Evolutionary conservation across 129 eudicot species (phyloP).

Genomic region (Apium graveolens): DNA sequence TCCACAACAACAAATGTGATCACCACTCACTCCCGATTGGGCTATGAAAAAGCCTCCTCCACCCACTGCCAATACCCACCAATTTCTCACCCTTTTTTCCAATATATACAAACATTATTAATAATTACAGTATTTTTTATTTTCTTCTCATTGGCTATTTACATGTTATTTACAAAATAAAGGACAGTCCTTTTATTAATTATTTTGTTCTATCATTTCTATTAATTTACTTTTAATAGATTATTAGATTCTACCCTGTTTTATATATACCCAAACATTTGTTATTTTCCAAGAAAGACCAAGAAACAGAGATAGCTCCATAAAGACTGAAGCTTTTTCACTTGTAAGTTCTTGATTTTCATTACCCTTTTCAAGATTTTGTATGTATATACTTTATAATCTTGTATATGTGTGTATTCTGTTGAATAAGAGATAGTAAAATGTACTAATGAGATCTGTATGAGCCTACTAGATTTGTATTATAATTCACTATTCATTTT

Average conservation of each 20-base stretch:
- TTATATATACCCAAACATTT: neutral
- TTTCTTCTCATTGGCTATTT: neutral
- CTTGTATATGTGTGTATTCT: neutral
- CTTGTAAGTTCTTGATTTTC: constrained; percentile 2
- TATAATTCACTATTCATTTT: neutral
- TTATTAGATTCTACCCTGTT: neutral
- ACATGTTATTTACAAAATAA: neutral
- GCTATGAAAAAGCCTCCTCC: constrained; percentile 52
- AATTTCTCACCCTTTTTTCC: neutral
- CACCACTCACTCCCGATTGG: constrained; percentile 82
- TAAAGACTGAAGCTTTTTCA: constrained; percentile 10
- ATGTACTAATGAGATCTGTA: neutral
- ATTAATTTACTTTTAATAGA: no score
- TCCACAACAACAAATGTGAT: constrained; percentile 19
- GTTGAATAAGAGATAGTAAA: neutral
- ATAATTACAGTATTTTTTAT: no score
- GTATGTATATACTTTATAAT: neutral
- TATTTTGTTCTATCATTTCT: neutral
- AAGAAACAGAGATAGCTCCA: neutral
- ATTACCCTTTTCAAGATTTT: neutral
- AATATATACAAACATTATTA: neutral
- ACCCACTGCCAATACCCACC: constrained; percentile 44
- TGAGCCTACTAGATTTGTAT: neutral
- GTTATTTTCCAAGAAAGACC: constrained; percentile 6
- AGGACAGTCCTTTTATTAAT: neutral